phyloP scores from a whole-genome alignment of 2,329 filamentous ascomycete genomes.

The Lachnum nothofagi region DNA sequence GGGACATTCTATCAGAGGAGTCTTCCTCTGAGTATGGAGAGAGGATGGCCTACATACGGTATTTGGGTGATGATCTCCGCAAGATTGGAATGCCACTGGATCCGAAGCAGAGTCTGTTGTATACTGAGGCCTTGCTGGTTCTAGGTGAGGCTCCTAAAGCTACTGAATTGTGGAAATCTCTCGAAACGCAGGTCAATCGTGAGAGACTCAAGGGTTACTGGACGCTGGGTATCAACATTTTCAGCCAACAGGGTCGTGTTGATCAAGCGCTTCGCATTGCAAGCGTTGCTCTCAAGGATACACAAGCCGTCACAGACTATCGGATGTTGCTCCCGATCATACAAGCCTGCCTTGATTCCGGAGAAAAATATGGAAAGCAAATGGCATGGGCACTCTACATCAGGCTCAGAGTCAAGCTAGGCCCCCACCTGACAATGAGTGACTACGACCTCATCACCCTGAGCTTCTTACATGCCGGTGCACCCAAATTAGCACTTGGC shows the following conservation, averaged over 20 bases:
- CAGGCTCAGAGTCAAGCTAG: constrained; percentile 56
- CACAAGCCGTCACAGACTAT: constrained; percentile 42
- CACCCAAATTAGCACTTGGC: constrained; percentile 62
- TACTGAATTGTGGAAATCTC: constrained; percentile 32
- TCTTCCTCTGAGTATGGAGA: constrained; percentile 46
- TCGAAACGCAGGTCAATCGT: constrained; percentile 35
- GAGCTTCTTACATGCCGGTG: constrained; percentile 62
- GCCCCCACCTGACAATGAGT: constrained; percentile 56
- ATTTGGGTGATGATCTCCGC: constrained; percentile 61
- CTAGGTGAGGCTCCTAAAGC: constrained; percentile 47
- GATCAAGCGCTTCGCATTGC: constrained; percentile 54
- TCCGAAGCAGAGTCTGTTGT: constrained; percentile 56
- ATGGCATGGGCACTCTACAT: constrained; percentile 65
- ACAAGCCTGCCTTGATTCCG: constrained; percentile 51
- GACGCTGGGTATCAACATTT: constrained; percentile 63
- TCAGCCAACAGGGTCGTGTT: constrained; percentile 52
- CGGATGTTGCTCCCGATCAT: constrained; percentile 66
- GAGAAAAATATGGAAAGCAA: constrained; percentile 43
- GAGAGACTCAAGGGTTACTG: constrained; percentile 43
- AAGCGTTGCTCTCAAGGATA: constrained; percentile 45
- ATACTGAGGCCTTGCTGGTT: constrained; percentile 63
- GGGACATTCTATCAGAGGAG: constrained; percentile 50
- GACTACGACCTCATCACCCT: constrained; percentile 74
- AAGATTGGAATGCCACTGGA: constrained; percentile 51
- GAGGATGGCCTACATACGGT: constrained; percentile 56